Evolutionary conservation across 2,329 filamentous ascomycete species (phyloP), one percentile per base, ranked within the genome.

Genomic region (Apiospora sp.): DNA sequence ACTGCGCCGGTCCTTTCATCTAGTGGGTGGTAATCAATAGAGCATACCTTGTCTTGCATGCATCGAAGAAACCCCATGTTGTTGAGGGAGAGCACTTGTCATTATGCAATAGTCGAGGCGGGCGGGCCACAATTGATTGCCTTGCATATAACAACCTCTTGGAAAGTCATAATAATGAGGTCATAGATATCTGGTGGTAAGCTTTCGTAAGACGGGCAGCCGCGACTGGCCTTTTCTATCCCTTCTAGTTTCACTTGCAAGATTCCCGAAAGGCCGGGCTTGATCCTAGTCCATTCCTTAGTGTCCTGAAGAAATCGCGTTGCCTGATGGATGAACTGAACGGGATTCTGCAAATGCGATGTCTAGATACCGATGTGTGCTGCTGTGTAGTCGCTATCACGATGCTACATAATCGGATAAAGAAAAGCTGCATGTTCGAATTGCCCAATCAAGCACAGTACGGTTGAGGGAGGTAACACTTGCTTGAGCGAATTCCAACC

Each of bases 141-240:
- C 58, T 7, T 64, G 8, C 10, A 41, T 41, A 22, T 30, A 64
- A 22, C 58, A 41, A 64, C 58, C 58, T 64, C 22, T 19, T 61
- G 30, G 19, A 19, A 13, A 64, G 10, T 24, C 34, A 72, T 46
- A 72, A 69, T 72, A 54, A 69, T 72, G 71, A 72, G 71, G 68
- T 72, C 71, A 72, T 72, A 72, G 71, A 72, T 67, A 69, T 71
- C 46, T n/a, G 41, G 41, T 71, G 51, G 70, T 64, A 37, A 67
- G 30, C n/a, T 44, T 27, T 3, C 13, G n/a, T 30, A 30, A 30
- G 43, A 69, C 12, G 67, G 16, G 19, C n/a, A 64, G 58, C 58
- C 58, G 58, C 58, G 34, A 64, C 58, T 30, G 34, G 34, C 58
- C 58, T n/a, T 64, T 64, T 64, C 12, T 61, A 49, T 37, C 27